phyloP scores from a whole-genome alignment of 129 eudicot species.

The Artemisia argyi region DNA sequence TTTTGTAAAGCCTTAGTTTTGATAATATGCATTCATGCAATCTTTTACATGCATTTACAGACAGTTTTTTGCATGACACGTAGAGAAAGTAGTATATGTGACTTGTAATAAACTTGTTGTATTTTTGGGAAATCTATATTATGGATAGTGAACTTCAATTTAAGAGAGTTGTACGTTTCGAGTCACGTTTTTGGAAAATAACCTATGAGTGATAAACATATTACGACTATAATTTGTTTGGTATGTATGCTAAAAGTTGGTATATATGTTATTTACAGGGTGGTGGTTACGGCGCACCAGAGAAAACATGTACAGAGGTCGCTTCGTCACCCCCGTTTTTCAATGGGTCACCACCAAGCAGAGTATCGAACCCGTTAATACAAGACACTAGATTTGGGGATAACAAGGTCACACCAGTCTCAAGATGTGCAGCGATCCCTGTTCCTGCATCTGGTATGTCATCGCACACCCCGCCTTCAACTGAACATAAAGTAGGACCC shows the following conservation, averaged over 20 bases:
- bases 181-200: no score
- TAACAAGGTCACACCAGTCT: conserved; percentile 43
- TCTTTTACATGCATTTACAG: not conserved
- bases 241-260: not conserved
- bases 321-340: conserved; percentile 88
- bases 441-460: conserved; percentile 39
- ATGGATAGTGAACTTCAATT: no score
- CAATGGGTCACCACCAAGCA: conserved; percentile 90
- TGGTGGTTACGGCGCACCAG: conserved; percentile 44
- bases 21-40: not conserved
- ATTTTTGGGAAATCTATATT: no score
- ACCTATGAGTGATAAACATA: not conserved
- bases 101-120: not conserved
- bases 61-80: not conserved
- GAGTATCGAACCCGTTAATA: conserved; percentile 91
- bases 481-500: conserved; percentile 59
- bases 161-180: no score
- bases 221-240: not conserved
- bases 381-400: conserved; percentile 77
- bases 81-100: not conserved
- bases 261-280: conserved; percentile 34
- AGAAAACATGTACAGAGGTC: conserved; percentile 40
- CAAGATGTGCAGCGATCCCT: conserved; percentile 40
- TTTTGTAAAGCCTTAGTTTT: not conserved
- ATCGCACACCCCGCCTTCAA: conserved; percentile 37